phyloP scores from a whole-genome alignment of 192 early-diverging fungal species.

The Dimargaris cristalligena region DNA sequence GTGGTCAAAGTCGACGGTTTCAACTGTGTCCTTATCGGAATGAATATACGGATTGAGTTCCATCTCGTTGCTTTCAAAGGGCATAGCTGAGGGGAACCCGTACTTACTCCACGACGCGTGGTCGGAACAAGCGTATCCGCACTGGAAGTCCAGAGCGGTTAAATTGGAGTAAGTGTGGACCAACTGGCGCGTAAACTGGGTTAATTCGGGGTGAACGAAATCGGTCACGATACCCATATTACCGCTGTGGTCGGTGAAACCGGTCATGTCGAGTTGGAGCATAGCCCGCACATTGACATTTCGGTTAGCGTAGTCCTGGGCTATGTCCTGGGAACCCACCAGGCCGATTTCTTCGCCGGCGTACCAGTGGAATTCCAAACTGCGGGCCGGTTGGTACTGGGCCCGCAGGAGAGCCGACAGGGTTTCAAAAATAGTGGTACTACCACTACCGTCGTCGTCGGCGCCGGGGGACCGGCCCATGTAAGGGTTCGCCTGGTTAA shows the following conservation, averaged over 20 bases:
- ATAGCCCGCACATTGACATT: slow-evolving; percentile 47
- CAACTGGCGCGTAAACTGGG: slow-evolving; percentile 13
- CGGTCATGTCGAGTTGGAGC: slow-evolving; percentile 87
- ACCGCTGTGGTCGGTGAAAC: slow-evolving; percentile 42
- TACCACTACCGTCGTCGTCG: slow-evolving; percentile 75
- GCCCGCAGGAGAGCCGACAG: slow-evolving; percentile 42
- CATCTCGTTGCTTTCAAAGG: slow-evolving; percentile 44
- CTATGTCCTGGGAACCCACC: slow-evolving; percentile 71
- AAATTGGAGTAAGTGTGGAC: slow-evolving; percentile 16
- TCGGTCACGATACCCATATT: slow-evolving; percentile 68
- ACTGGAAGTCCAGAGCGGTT: slow-evolving; percentile 13
- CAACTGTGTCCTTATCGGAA: slow-evolving; percentile 44
- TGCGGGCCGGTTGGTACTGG: slow-evolving; percentile 44
- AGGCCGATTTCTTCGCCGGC: slow-evolving; percentile 77
- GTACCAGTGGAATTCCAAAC: slow-evolving; percentile 87
- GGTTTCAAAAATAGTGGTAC: slow-evolving; percentile 63
- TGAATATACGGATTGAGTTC: slow-evolving; percentile 63
- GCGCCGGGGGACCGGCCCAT: slow-evolving; percentile 57
- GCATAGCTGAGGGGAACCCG: slow-evolving; percentile 64
- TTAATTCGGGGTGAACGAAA: slow-evolving; percentile 38
- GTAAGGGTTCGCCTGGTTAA: slow-evolving; percentile 54
- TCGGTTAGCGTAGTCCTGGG: slow-evolving; percentile 36
- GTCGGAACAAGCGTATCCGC: slow-evolving; percentile 46
- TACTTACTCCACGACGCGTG: slow-evolving; percentile 75
- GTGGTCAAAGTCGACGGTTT: slow-evolving; percentile 56